These are phyloP conservation scores for Xylariaceae sp. DNA, from an alignment of 2,329 filamentous ascomycete species.

Conservation along the genomic window DNA sequence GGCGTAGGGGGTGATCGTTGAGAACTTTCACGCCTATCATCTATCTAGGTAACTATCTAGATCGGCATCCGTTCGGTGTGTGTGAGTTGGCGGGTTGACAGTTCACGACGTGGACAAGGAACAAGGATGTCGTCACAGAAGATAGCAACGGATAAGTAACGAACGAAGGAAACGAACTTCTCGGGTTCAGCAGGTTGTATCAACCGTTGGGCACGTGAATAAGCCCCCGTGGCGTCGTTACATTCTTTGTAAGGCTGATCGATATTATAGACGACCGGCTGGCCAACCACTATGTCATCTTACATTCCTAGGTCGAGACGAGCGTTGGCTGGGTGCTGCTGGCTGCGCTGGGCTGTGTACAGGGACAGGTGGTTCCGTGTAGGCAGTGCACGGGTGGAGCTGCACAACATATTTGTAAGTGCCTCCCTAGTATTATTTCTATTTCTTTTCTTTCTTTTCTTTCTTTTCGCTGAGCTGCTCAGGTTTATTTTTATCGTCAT, in stretches of 20 bases:
- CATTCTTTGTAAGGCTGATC: background rate
- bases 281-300: background rate
- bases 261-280: background rate
- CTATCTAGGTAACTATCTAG: background rate
- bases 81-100: background rate
- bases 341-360: too few species aligned
- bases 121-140: background rate
- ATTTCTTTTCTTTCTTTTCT: too few species aligned
- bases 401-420: conserved; percentile 15
- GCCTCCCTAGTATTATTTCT: too few species aligned
- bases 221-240: background rate
- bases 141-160: background rate
- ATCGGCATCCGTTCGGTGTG: background rate
- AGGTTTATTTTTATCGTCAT: too few species aligned
- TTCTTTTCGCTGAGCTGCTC: too few species aligned
- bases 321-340: too few species aligned
- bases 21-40: background rate
- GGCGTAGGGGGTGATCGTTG: background rate
- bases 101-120: background rate
- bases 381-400: conserved; percentile 3
- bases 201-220: background rate
- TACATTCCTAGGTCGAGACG: conserved; percentile 1
- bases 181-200: background rate
- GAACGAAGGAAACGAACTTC: background rate
- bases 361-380: background rate